phyloP scores from a whole-genome alignment of 2,329 filamentous ascomycete genomes.

The Penicillium aurantiogriseum region DNA sequence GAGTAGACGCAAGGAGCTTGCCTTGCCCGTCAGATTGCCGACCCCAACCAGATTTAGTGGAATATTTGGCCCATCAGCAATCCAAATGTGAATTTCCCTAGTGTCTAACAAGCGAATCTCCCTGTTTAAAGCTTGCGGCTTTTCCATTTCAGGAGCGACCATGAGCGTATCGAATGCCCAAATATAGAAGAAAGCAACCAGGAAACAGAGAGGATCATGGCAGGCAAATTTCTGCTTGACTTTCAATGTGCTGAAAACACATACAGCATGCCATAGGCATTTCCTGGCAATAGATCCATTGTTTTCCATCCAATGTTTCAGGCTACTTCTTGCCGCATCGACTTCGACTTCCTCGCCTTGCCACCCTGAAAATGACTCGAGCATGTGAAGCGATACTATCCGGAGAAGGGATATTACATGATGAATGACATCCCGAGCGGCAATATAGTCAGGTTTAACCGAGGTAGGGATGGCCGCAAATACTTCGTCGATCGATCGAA shows the following conservation, averaged over 20 bases:
- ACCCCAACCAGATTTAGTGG: not conserved
- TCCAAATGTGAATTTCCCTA: not conserved
- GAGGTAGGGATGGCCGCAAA: not conserved
- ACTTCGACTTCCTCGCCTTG: not conserved
- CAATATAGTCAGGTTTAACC: not conserved
- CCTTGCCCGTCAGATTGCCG: not conserved
- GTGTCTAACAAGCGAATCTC: not conserved
- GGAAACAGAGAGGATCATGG: constrained; percentile 3
- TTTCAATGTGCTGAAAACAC: constrained; percentile 1
- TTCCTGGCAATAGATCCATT: not conserved
- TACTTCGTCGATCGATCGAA: not conserved
- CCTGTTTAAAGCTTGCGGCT: not conserved
- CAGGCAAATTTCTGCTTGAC: not conserved
- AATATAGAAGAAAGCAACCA: constrained; percentile 1
- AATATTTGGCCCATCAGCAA: not conserved
- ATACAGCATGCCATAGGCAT: constrained; percentile 4
- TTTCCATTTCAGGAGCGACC: not conserved
- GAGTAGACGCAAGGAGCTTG: not conserved
- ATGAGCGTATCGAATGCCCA: not conserved
- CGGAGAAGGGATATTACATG: not conserved
- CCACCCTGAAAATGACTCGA: not conserved
- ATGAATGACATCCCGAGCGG: not conserved
- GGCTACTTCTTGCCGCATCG: not conserved
- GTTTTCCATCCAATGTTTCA: not conserved
- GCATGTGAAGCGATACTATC: not conserved